A percentile compares a stretch with the other conserved stretches of the same genome.
Conservation (phyloP, 2,329 filamentous ascomycete genomes). For the Raffaelea arxii region DNA sequence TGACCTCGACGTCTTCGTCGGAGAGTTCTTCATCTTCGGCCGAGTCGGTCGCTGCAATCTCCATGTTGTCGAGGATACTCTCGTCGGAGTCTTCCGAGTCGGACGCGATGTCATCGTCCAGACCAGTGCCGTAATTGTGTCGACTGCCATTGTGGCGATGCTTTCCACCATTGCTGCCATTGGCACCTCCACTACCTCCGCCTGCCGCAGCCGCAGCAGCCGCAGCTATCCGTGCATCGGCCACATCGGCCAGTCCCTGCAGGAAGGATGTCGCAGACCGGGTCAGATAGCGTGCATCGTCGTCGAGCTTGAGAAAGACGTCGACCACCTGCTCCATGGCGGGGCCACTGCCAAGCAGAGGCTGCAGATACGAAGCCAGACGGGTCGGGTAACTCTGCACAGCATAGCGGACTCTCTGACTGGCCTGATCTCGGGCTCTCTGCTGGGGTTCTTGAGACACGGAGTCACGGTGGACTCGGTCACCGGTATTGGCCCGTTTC, state of each 20-base stretch:
- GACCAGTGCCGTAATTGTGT: constrained; percentile 5
- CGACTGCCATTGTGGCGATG: too few relatives aligned
- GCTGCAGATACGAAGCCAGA: constrained; percentile 9
- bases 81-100: constrained; percentile 7
- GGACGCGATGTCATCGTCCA: constrained; percentile 5
- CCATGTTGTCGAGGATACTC: constrained; percentile 8
- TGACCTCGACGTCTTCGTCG: background rate
- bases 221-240: too few relatives aligned
- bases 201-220: background rate
- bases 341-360: constrained; percentile 10
- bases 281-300: constrained; percentile 12
- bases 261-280: constrained; percentile 9
- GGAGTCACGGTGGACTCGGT: background rate
- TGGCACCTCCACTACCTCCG: background rate
- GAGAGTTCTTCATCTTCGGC: background rate
- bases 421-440: background rate
- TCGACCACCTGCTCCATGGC: constrained; percentile 12
- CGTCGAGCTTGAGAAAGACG: constrained; percentile 12
- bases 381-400: constrained; percentile 8
- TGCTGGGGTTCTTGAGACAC: background rate
- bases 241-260: constrained; percentile 9
- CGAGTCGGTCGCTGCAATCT: constrained; percentile 9
- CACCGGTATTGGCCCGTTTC: too few relatives aligned
- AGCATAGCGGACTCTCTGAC: constrained; percentile 8
- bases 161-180: background rate